Conservation (phyloP, 2,329 filamentous ascomycete genomes). For the Emmonsiellopsis sp. region DNA sequence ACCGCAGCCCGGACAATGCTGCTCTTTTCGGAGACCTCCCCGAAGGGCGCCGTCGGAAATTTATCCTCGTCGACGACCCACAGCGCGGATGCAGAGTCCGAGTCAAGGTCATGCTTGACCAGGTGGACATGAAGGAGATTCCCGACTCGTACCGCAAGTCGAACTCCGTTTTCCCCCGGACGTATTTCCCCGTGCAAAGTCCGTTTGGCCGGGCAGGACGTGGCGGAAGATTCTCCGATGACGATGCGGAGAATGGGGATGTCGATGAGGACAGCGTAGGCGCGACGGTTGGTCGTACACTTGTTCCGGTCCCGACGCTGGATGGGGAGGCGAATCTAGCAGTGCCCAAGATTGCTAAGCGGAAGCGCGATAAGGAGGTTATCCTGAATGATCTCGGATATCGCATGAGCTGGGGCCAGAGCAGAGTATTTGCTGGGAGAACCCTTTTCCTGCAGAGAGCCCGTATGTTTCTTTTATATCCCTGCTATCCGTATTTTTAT, state of each 20-base stretch:
- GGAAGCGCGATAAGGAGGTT: conserved; percentile 70
- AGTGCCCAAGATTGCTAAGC: conserved; percentile 64
- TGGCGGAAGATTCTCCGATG: conserved; percentile 64
- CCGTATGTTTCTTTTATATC: conserved; percentile 50
- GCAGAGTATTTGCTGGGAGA: conserved; percentile 77
- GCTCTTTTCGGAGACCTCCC: conserved; percentile 81
- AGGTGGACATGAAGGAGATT: conserved; percentile 89
- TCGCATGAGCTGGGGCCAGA: conserved; percentile 94
- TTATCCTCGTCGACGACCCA: conserved; percentile 88
- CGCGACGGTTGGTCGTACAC: conserved; percentile 32
- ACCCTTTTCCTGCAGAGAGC: conserved; percentile 86
- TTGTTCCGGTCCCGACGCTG: conserved; percentile 51
- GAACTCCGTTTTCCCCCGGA: conserved; percentile 82
- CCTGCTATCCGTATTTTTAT: background rate
- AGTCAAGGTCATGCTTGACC: conserved; percentile 86
- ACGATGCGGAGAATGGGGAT: conserved; percentile 53
- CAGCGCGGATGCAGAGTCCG: conserved; percentile 72
- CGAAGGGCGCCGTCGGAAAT: conserved; percentile 86
- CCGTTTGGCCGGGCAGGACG: conserved; percentile 63
- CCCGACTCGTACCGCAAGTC: conserved; percentile 88
- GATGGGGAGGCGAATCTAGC: conserved; percentile 70
- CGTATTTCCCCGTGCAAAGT: conserved; percentile 81
- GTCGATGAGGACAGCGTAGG: conserved; percentile 19
- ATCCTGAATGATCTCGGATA: conserved; percentile 87
- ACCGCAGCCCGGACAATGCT: conserved; percentile 20